A percentile compares a stretch with the other conserved stretches of the same genome.
phyloP scores from a whole-genome alignment of 805 yeast genomes.

The Metschnikowia hibisci region DNA sequence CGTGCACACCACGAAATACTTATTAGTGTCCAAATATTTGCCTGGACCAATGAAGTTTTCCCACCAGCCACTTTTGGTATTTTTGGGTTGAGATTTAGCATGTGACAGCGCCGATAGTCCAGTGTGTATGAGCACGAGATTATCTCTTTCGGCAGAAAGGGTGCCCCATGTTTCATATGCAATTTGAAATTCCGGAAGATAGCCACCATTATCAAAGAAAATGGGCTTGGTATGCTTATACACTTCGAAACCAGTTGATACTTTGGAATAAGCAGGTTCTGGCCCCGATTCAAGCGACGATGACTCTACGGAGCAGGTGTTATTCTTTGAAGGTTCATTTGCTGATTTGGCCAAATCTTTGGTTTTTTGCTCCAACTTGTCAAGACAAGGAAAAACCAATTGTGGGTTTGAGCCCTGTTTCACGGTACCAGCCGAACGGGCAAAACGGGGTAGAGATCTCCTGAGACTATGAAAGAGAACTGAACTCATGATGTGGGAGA shows the following conservation, averaged over 20 bases:
- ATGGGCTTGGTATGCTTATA: constrained; percentile 56
- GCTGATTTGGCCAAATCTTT: constrained; percentile 27
- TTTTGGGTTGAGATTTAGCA: constrained; percentile 74
- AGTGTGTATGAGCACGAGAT: constrained; percentile 79
- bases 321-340: constrained; percentile 9
- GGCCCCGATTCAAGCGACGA: constrained; percentile 63
- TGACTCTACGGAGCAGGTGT: constrained; percentile 1
- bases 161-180: constrained; percentile 94
- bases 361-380: constrained; percentile 60
- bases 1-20: constrained; percentile 80
- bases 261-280: constrained; percentile 77
- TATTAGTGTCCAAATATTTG: constrained; percentile 71
- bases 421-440: background rate
- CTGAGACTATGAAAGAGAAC: background rate
- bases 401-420: constrained; percentile 52
- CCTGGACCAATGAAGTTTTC: constrained; percentile 89
- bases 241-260: constrained; percentile 61
- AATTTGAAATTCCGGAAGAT: constrained; percentile 66
- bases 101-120: constrained; percentile 93
- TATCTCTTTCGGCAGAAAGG: constrained; percentile 57
- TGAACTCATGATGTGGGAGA: background rate
- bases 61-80: constrained; percentile 89
- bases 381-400: constrained; percentile 81
- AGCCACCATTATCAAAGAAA: constrained; percentile 78
- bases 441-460: background rate